Base-by-base conservation (phyloP, 371 early-diverging fungal genomes). In the Batkoa obscura region DNA sequence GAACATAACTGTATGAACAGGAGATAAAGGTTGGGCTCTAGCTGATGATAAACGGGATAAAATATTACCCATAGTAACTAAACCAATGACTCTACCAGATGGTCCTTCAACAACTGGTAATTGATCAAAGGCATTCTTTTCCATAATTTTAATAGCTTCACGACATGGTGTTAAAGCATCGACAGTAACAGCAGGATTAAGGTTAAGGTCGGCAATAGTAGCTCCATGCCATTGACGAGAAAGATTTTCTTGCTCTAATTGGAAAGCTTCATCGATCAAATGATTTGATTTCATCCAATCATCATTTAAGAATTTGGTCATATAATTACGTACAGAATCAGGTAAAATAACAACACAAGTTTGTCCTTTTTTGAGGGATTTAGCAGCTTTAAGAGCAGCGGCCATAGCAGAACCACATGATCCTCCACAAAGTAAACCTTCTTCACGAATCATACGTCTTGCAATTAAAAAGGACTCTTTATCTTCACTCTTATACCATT, bases 241-340 rank as follows among this genome's bases (percentile, higher is more conserved):
- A 59, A 71, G 66, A 50, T 72, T 68, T 49, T 68, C 72, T 58
- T 83, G 83, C 66, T 88, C 87, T 43, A 69, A 66, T 46, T 71
- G 72, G 50, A 70, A 67, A 45, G 66, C 64, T 35, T 76, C 72
- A 53, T 81, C 85, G 32, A 84, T 69, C 66, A 86, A 84, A 3
- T 76, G 78, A 62, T 78, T 75, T 54, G 70, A 63, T 61, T 76
- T 72, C 94, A 96, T 92, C 97, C 97, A 96, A 53, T 82, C 87
- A 63, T 94, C 97, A 65, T 81, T 87, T 67, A 81, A 76, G 69
- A 88, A 91, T 69, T 94, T 95, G 60, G 90, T 86, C 94, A 95
- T 94, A 71, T 97, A 97, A 72, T 97, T 97, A 59, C 94, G 81
- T 49, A 94, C 91, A 0, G 94, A 91, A 69, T 95, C 98, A 32